phyloP scores from a whole-genome alignment of 2,329 filamentous ascomycete genomes.

The Nemania serpens region DNA sequence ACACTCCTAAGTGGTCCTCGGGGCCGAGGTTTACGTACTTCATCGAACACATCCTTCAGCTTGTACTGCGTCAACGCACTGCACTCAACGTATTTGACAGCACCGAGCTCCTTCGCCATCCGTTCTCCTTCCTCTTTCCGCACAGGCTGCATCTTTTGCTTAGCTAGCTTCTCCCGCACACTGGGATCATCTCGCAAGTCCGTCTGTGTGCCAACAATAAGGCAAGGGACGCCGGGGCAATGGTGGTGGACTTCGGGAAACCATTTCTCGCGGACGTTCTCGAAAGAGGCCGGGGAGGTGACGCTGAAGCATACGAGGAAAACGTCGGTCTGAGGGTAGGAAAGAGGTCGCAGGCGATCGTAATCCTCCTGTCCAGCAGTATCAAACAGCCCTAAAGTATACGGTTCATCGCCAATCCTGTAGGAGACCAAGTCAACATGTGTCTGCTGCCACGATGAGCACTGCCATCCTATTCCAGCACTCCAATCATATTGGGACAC shows the following conservation, averaged over 20 bases:
- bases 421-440: slow-evolving; percentile 24
- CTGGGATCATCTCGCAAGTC: slow-evolving; percentile 89
- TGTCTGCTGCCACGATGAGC: background rate
- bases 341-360: slow-evolving; percentile 92
- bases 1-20: background rate
- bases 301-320: slow-evolving; percentile 99
- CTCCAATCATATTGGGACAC: background rate
- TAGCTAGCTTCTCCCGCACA: slow-evolving; percentile 87
- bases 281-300: slow-evolving; percentile 95
- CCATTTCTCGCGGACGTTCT: slow-evolving; percentile 99
- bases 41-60: slow-evolving; percentile 98
- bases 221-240: slow-evolving; percentile 94
- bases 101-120: slow-evolving; percentile 97
- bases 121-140: slow-evolving; percentile 89
- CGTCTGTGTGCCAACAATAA: slow-evolving; percentile 97
- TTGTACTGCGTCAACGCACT: slow-evolving; percentile 98
- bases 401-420: slow-evolving; percentile 99
- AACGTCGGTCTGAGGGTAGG: slow-evolving; percentile 97
- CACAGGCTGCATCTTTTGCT: slow-evolving; percentile 96
- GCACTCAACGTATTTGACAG: slow-evolving; percentile 98
- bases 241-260: slow-evolving; percentile 99
- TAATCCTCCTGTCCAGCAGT: slow-evolving; percentile 99
- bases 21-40: slow-evolving; percentile 63
- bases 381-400: slow-evolving; percentile 96
- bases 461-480: background rate